Evolutionary conservation across 148 eudicot species (phyloP).

Genomic region (Spergularia bocconei): DNA sequence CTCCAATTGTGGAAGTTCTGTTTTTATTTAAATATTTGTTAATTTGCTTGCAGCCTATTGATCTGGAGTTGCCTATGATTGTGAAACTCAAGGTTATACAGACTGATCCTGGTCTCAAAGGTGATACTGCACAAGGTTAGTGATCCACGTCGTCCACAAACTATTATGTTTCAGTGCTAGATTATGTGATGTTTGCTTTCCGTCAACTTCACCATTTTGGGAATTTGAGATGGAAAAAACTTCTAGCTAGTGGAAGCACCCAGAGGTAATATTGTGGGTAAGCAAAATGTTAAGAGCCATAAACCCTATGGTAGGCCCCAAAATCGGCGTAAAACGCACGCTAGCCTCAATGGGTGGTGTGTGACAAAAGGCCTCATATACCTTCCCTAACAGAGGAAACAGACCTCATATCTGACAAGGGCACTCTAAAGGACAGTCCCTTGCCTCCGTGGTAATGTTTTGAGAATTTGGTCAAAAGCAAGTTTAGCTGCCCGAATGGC

Average conservation of each 20-base stretch:
- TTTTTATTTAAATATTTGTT: conserved; percentile 17
- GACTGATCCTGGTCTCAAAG: conserved; percentile 81
- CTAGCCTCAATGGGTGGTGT: too few relatives aligned
- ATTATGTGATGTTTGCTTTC: background rate
- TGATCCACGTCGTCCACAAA: conserved; percentile 7
- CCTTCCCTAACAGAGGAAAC: too few relatives aligned
- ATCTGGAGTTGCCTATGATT: conserved; percentile 77
- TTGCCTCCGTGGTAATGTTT: too few relatives aligned
- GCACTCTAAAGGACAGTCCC: too few relatives aligned
- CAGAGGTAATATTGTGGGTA: too few relatives aligned
- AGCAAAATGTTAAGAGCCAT: too few relatives aligned
- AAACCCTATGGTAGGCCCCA: too few relatives aligned
- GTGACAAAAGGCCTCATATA: too few relatives aligned
- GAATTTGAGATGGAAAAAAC: background rate
- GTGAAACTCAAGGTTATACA: conserved; percentile 71
- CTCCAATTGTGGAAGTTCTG: conserved; percentile 1
- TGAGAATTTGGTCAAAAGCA: too few relatives aligned
- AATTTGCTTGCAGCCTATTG: conserved; percentile 61
- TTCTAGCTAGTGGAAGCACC: background rate
- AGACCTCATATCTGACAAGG: too few relatives aligned
- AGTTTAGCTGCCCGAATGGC: too few relatives aligned
- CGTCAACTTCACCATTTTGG: background rate
- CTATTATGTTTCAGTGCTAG: background rate
- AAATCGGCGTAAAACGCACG: too few relatives aligned
- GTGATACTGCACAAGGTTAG: conserved; percentile 87